Conservation (phyloP, 495 filamentous ascomycete species). For the Hypomontagnella monticulosa region DNA sequence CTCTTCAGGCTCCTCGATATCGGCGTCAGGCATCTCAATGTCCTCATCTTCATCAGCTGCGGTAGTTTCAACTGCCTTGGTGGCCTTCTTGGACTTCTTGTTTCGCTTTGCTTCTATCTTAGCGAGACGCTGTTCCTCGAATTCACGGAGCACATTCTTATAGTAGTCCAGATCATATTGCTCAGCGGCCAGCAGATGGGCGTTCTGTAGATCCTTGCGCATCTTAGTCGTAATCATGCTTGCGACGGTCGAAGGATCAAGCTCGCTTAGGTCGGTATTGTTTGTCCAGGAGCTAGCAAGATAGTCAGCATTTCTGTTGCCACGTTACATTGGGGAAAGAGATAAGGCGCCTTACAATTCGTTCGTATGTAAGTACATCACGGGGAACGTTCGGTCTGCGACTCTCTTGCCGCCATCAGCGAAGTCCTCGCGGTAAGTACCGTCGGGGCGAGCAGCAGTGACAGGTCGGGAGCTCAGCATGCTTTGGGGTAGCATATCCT, state of each 20-base stretch:
- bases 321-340: not conserved
- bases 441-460: constrained; percentile 79
- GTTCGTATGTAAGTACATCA: constrained; percentile 94
- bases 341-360: constrained; percentile 74
- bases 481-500: constrained; percentile 83
- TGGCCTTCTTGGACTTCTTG: constrained; percentile 69
- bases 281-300: constrained; percentile 78
- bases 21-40: constrained; percentile 81
- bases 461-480: constrained; percentile 79
- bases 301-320: constrained; percentile 25
- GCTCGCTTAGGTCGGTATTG: constrained; percentile 78
- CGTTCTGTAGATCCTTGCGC: constrained; percentile 75
- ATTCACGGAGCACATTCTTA: constrained; percentile 77
- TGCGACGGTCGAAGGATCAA: constrained; percentile 74
- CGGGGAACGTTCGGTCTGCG: constrained; percentile 83
- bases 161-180: constrained; percentile 75
- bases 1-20: constrained; percentile 61
- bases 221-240: constrained; percentile 73
- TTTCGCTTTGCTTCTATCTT: constrained; percentile 68
- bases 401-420: constrained; percentile 83
- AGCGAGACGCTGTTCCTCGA: constrained; percentile 67
- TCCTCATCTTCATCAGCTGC: constrained; percentile 65
- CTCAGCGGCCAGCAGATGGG: constrained; percentile 77
- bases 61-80: constrained; percentile 64
- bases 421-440: constrained; percentile 83